Evolutionary conservation across 768 basidiomycete species (phyloP), one percentile per base, ranked within the genome.

Genomic region (Heimioporus sp.): DNA sequence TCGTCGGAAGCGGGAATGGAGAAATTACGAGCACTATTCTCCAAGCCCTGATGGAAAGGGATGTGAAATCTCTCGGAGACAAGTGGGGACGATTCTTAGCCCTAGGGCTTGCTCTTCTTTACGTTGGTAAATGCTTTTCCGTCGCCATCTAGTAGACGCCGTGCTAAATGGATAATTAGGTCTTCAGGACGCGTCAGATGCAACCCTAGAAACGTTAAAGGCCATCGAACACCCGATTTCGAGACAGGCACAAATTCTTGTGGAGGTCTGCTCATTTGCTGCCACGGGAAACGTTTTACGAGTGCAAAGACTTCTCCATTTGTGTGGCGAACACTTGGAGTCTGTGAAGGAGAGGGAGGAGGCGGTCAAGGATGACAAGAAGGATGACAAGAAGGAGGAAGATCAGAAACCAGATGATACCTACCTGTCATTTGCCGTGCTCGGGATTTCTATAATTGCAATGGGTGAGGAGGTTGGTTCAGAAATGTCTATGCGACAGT

Each of bases 391-490:
- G 53, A 80, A 85, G 53, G 83, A 81, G 30, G 76, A 80, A 43
- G 65, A 75, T 60, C 75, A 63, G 56, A 76, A 63, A 53, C 72
- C 74, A 47, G 85, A 91, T 54, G 90, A 92, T 58, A 86, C 86
- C 30, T 92, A 90, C 78, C 91, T 98, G 68, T 82, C 92, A 0
- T 89, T 98, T 56, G 91, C 96, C 15, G 93, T 96, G 30, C 77
- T 98, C 50, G 97, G 93, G 24, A 91, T 99, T 61, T 86, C 96
- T 0, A 71, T 98, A 52, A 90, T 98, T 40, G 86, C 97, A 5
- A 98, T 98, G 94, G 97, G 97, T 17, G 97, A 99, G 72, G 96
- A 98, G 20, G 85, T 98, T 43, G 97, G 97, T 43, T 86, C 94
- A 2, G 92, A 98, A 69, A 98, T 99, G 97, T 86, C 90, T n/a